Percentiles rank a stretch among this genome's conserved stretches.
These are phyloP conservation scores for Corniculantispora saksenae DNA, from an alignment of 2,329 filamentous ascomycete genomes.

Conservation along the genomic window DNA sequence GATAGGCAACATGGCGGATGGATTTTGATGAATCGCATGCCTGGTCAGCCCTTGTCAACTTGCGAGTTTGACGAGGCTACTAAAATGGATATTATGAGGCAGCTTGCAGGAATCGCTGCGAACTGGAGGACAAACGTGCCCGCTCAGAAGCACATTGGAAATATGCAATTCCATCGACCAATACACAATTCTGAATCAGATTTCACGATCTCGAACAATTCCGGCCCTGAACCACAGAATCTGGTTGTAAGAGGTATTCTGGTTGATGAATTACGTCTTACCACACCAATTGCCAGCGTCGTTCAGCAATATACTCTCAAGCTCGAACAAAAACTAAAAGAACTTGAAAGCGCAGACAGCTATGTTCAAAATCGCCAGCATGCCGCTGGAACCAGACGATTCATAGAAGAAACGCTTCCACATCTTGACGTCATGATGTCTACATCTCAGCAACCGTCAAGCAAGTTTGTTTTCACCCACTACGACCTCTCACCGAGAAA, in stretches of 20 bases:
- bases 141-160: slow-evolving; percentile 21
- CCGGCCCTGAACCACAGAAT: neutral
- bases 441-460: neutral
- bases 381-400: neutral
- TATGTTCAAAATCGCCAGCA: slow-evolving; percentile 18
- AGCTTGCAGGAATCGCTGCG: slow-evolving; percentile 24
- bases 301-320: slow-evolving; percentile 20
- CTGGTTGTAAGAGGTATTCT: slow-evolving; percentile 16
- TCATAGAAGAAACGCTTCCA: slow-evolving; percentile 18
- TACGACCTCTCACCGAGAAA: slow-evolving; percentile 28
- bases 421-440: slow-evolving; percentile 7
- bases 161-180: slow-evolving; percentile 14
- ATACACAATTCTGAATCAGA: neutral
- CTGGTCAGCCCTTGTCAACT: slow-evolving; percentile 20
- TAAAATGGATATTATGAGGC: slow-evolving; percentile 18
- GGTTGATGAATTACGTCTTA: slow-evolving; percentile 19
- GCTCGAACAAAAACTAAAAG: slow-evolving; percentile 17
- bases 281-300: slow-evolving; percentile 19
- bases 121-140: slow-evolving; percentile 25
- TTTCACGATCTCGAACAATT: neutral
- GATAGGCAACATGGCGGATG: slow-evolving; percentile 22
- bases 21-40: slow-evolving; percentile 25
- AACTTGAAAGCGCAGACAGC: slow-evolving; percentile 10
- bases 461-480: slow-evolving; percentile 25
- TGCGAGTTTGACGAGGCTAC: slow-evolving; percentile 19